These are phyloP conservation scores for Xylaria sp. DNA, from an alignment of 2,329 filamentous ascomycete species.

Conservation along the genomic window DNA sequence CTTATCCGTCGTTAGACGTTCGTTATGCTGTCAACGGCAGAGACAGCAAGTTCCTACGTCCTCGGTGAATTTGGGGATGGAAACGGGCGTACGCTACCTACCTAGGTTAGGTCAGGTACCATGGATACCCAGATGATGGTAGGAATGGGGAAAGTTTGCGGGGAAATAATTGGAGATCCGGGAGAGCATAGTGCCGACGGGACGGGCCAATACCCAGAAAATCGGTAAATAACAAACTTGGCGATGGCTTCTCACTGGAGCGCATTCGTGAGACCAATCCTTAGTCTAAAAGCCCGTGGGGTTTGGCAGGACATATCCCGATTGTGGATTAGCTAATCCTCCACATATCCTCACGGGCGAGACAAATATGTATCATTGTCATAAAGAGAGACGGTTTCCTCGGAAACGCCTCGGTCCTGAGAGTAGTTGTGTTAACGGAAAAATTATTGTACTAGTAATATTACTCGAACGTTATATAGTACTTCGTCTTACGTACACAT, in stretches of 20 bases:
- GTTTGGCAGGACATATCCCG: too few species aligned
- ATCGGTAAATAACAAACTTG: not conserved
- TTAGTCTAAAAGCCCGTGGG: not conserved
- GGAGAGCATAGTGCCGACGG: constrained; percentile 21
- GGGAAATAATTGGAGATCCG: constrained; percentile 22
- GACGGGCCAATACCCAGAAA: constrained; percentile 9
- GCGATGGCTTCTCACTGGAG: constrained; percentile 17
- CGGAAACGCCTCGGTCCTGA: too few species aligned
- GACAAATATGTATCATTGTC: too few species aligned
- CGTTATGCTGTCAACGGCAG: not conserved
- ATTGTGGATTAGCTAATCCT: too few species aligned
- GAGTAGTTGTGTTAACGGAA: too few species aligned
- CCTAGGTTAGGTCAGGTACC: too few species aligned
- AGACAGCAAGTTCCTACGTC: not conserved
- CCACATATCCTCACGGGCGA: too few species aligned
- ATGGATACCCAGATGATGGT: too few species aligned
- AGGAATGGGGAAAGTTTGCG: constrained; percentile 8
- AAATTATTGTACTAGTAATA: too few species aligned
- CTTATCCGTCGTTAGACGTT: not conserved
- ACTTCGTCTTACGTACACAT: too few species aligned
- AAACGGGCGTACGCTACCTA: not conserved
- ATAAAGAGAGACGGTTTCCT: too few species aligned
- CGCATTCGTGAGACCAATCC: constrained; percentile 11
- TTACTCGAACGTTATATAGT: too few species aligned
- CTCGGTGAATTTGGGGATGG: not conserved